Conservation (phyloP, 768 basidiomycete genomes). For the Lenzites betulinus region DNA sequence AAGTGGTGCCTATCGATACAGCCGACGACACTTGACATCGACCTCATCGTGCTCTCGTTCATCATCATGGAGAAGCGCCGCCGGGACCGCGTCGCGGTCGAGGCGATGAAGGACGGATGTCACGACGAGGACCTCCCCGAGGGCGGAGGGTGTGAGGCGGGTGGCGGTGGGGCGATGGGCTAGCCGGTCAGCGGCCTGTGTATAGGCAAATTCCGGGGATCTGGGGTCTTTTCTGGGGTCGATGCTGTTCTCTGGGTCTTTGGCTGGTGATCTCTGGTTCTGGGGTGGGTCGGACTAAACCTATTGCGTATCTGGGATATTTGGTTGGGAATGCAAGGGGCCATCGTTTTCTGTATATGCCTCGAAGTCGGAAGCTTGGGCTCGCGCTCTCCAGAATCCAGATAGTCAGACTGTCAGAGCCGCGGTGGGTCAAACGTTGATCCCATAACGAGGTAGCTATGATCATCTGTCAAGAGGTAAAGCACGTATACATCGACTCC, state of each 20-base stretch:
- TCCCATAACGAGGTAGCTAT: too few species aligned
- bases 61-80: slow-evolving; percentile 58
- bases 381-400: too few species aligned
- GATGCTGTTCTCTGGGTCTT: neutral
- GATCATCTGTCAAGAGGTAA: too few species aligned
- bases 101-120: slow-evolving; percentile 16
- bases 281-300: too few species aligned
- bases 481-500: too few species aligned
- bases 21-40: slow-evolving; percentile 49
- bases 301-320: too few species aligned
- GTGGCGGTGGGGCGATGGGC: slow-evolving; percentile 11
- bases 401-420: too few species aligned
- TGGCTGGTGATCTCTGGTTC: neutral
- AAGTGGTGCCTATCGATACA: slow-evolving; percentile 49
- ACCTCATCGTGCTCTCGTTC: slow-evolving; percentile 56
- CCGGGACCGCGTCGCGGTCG: slow-evolving; percentile 37
- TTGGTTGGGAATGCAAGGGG: too few species aligned
- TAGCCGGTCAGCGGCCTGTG: neutral
- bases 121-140: slow-evolving; percentile 24
- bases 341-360: too few species aligned
- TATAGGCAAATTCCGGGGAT: neutral
- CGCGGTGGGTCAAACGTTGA: too few species aligned
- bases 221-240: neutral
- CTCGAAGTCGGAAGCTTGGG: too few species aligned
- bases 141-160: slow-evolving; percentile 29